Evolutionary conservation across 2,329 filamentous ascomycete genomes (phyloP), one percentile per base, ranked within the genome.

Genomic region (Sodiomyces alkalinus): DNA sequence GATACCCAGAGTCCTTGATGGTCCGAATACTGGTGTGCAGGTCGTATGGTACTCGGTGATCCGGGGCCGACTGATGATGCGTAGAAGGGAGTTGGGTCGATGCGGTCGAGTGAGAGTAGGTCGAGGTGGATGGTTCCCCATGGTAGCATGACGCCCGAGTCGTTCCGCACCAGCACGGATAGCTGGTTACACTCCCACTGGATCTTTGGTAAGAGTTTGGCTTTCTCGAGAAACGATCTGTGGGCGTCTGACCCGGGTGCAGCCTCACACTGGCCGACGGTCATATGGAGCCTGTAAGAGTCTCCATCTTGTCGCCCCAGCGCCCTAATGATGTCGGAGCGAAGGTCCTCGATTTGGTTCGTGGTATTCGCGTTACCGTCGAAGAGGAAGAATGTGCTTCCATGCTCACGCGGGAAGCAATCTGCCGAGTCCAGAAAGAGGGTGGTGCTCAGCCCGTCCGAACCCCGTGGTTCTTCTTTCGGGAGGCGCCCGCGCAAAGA

Each of bases 221-320:
- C 57, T 39, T 76, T 74, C 13, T 63, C 52, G 4, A 68, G 33
- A 5, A 74, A 44, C 19, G 61, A 65, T 6, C 60, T 50, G 33
- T 67, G 60, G n/a, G 57, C 47, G 12, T 56, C 52, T 5, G 53
- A 47, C 4, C 49, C 42, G 7, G 22, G 20, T 5, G 49, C 39
- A 15, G 68, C 57, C 19, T 62, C 55, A 22, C 57, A 68, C 39
- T 78, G 72, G 0, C 65, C 74, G 15, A 78, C 48, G 1, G 69
- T 77, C 47, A 79, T 47, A 43, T 78, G 72, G 40, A 58, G 53
- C 9, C 45, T 51, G 33, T 55, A 64, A 1, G 32, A 28, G 4
- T 36, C 36, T 8, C 38, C 31, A 4, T 33, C 33, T 4, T 33
- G 18, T 21, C 48, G 47, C 1, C 50, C 49, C 11, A 68, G 39